Base-by-base conservation (phyloP, 2,329 filamentous ascomycete genomes). In the Calonectria hawksworthii region DNA sequence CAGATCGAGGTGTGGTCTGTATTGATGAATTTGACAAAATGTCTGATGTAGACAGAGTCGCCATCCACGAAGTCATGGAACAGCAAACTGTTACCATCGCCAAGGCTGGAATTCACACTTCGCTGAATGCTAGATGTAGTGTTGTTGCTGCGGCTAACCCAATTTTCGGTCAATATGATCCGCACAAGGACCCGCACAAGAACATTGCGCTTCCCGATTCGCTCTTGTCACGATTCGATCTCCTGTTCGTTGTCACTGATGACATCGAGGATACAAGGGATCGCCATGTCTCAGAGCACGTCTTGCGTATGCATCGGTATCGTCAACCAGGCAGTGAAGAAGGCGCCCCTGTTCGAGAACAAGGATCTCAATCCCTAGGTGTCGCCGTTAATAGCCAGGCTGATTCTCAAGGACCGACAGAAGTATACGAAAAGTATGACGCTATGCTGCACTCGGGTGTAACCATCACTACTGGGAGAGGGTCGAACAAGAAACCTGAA, bases 11-110 rank as follows among this genome's bases (percentile, higher is more conserved):
- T 80, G 96, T 99, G 14, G 97, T 99, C 41, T 99, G 97, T 88
- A 99, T 99, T 79, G 97, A 99, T 84, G 97, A 99, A 83, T 99
- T 99, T 80, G 97, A 99, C 88, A 99, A 99, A 86, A 99, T 99
- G 97, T 98, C 96, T 72, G 97, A 99, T 83, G 94, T 99, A 73
- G 97, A 99, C 86, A 93, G 97, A 83, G 97, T 99, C 5, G 97
- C 97, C 61, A 99, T 99, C 80, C 97, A 99, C 91, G 97, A 99
- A 94, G 97, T 99, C 78, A 99, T 99, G 97, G 97, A 99, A 87
- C 97, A 99, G 87, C 97, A 99, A 86, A 99, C 97, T 0, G 97
- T 99, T 75, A 99, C 97, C 18, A 99, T 99, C 82, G 97, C 97
- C 68, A 99, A 99, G 87, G 97, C 97, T 1, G 97, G 97, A 78